phyloP scores from a whole-genome alignment of 441 rosid genomes.

The Adansonia rubrostipa region DNA sequence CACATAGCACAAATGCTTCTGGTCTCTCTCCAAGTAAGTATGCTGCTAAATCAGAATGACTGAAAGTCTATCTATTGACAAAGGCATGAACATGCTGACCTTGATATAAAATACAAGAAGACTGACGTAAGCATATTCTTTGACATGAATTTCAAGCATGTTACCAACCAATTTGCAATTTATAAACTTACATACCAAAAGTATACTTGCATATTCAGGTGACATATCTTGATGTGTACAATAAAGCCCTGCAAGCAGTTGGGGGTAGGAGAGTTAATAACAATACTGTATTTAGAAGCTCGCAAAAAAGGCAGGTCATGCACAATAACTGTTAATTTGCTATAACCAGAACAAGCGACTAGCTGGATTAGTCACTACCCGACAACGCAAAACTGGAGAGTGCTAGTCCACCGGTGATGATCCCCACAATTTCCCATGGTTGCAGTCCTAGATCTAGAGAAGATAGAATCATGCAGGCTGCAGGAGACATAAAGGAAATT shows the following conservation, averaged over 20 bases:
- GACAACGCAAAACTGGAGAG: conserved; percentile 92
- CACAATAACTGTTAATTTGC: conserved; percentile 1
- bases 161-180: conserved; percentile 13
- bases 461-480: conserved; percentile 84
- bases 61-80: not conserved
- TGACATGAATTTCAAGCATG: conserved; percentile 16
- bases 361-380: conserved; percentile 52
- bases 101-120: not conserved
- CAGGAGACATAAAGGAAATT: conserved; percentile 89
- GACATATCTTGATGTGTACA: conserved; percentile 99
- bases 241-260: conserved; percentile 65
- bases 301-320: not conserved
- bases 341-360: conserved; percentile 3
- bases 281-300: conserved; percentile 9
- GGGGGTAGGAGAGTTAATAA: conserved; percentile 1
- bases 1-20: not conserved
- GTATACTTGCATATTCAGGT: conserved; percentile 91
- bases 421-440: conserved; percentile 93
- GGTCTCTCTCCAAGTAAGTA: not conserved
- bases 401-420: conserved; percentile 86
- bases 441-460: conserved; percentile 87
- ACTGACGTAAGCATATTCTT: not conserved
- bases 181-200: conserved; percentile 58
- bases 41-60: not conserved
- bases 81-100: not conserved